Evolutionary conservation across 352 stramenopile species (phyloP), one percentile per base, ranked within the genome.

Genomic region (Phytophthora boehmeriae): DNA sequence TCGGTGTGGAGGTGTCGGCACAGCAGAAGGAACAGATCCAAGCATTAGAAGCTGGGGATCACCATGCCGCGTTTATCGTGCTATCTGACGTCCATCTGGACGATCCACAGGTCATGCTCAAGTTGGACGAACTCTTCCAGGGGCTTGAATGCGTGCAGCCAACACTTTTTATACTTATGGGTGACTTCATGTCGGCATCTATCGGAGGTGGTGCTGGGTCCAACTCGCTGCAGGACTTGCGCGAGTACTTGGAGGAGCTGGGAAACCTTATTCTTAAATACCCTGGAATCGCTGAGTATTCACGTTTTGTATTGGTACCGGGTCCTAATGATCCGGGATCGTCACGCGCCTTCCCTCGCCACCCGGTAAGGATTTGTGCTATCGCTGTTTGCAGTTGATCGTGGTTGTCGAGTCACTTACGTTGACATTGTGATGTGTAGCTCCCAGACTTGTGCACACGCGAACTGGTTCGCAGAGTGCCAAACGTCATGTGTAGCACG

Each of bases 71-170:
- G 52, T 98, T 98, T 71, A 97, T 98, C 23, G 76, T 98, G 48
- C 62, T 98, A 20, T 98, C 92, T 9, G 91, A 98, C 63, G 89
- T 98, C 13, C 86, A 97, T 68, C 60, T 98, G 60, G 95, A 98
- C 70, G 89, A 98, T 28, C 89, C 89, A 13, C 71, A 88, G 17
- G 90, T 97, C 17, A 85, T 98, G 70, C 82, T 86, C 38, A 90
- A 96, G 52, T 77, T 98, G 30, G 82, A 96, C 54, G 57, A 86
- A 25, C 73, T 98, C 27, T 96, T 98, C 50, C 78, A 94, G 41
- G 92, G 88, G 1, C 89, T 96, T 27, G 78, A 96, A 48, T 80
- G 71, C 19, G 71, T 96, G 10, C 52, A 83, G 45, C 83, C 86
- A 9, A 82, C 83, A 17, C 62, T 98, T 17, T 98, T 98, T 63